These are phyloP conservation scores for Agaricales sp. DNA, from an alignment of 1,284 basidiomycete species.

Conservation along the genomic window DNA sequence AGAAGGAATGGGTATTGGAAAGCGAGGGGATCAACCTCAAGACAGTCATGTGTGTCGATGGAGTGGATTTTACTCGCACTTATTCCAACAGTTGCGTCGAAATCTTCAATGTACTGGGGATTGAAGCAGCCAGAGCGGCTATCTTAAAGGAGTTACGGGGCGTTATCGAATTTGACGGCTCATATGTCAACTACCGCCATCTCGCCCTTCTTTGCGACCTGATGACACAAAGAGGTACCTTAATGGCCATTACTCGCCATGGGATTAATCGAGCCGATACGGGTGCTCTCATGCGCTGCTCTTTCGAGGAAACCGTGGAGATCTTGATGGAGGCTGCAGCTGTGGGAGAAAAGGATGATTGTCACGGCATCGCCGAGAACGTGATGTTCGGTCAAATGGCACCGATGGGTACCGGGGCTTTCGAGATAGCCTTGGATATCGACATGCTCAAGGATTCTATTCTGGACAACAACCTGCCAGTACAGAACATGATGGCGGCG, in stretches of 20 bases:
- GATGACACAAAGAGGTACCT: constrained; percentile 92
- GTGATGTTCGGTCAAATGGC: constrained; percentile 99
- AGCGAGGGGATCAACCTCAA: constrained; percentile 96
- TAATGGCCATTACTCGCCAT: constrained; percentile 99
- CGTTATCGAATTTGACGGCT: too few relatives aligned
- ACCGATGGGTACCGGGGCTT: constrained; percentile 93
- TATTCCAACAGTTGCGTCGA: constrained; percentile 98
- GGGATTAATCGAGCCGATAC: constrained; percentile 98
- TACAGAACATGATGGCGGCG: constrained; percentile 75
- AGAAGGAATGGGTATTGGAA: constrained; percentile 94
- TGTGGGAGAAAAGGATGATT: constrained; percentile 96
- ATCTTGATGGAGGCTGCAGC: constrained; percentile 98
- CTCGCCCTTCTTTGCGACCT: constrained; percentile 92
- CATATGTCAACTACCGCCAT: constrained; percentile 99
- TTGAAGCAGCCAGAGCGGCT: too few relatives aligned
- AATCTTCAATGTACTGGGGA: constrained; percentile 93
- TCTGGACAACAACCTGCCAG: constrained; percentile 89
- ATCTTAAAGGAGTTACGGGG: too few relatives aligned
- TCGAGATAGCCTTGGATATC: constrained; percentile 93
- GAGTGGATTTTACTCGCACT: too few relatives aligned
- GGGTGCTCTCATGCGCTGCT: constrained; percentile 95
- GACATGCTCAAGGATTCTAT: constrained; percentile 99
- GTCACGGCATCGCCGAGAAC: constrained; percentile 96
- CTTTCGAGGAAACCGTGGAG: constrained; percentile 99
- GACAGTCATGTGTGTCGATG: too few relatives aligned